Base-by-base conservation (phyloP, 148 eudicot genomes). In the Rhododendron simsii region DNA sequence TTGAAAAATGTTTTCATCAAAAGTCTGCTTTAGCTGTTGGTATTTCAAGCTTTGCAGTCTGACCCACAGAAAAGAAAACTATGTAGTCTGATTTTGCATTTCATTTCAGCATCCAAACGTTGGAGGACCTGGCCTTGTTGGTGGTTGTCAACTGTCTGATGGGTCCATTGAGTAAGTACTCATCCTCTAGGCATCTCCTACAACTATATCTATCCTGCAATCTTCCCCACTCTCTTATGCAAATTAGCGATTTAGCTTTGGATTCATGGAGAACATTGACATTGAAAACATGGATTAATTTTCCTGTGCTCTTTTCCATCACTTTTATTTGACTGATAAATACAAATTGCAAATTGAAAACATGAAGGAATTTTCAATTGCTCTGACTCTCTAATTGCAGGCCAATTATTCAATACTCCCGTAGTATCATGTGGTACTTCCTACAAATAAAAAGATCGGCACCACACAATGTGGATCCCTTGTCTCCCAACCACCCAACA, bases 121-220 rank as follows among this genome's bases (percentile, higher is more conserved):
- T 50, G 99, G 99, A 77, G 99, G 99, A 80, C 93, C 95, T 15
- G 99, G 99, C 28, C 91, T 96, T 83, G 86, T 92, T 87, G 99
- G 99, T 85, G 75, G 91, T 51, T 91, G 90, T 85, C 88, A 89
- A 86, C 87, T 91, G 69, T 87, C 96, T 35, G 95, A 96, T 65
- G 98, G 98, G 86, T 90, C 90, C 81, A 84, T 87, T 18, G 98
- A 96, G 94, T 92, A 88, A 88, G 94, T 89, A 48, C 18, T 33
- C 13, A 13, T 44, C 15, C 28, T 83, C 77, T 61, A 20, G n/a
- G 53, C 14, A 12, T 48, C 28, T 75, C 20, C 47, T 30, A 16
- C 8, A 67, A 30, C 41, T 78, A 30, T 30, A 16, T 11, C 14
- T 53, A 16, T 30, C 13, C 35, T 61, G 30, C 50, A 61, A 63